These are phyloP conservation scores for Sphaerulina vaccinii DNA, from an alignment of 2,329 filamentous ascomycete genomes.

Conservation along the genomic window DNA sequence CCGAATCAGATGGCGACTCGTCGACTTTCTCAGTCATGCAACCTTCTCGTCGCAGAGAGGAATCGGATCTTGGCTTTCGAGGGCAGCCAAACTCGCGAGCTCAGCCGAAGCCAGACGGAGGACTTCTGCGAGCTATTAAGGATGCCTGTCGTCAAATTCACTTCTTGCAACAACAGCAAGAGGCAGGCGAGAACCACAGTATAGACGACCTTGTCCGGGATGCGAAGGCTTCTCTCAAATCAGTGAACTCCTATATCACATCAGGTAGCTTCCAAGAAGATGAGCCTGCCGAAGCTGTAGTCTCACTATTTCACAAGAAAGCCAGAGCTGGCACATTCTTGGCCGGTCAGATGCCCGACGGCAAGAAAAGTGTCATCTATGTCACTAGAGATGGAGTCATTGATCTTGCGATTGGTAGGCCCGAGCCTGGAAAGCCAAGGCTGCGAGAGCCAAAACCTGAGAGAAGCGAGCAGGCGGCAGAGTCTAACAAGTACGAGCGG, in stretches of 20 bases:
- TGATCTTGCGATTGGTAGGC: constrained; percentile 12
- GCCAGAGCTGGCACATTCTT: constrained; percentile 22
- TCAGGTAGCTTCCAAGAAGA: constrained; percentile 23
- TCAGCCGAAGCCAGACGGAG: constrained; percentile 5
- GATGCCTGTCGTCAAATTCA: constrained; percentile 22
- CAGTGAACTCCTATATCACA: constrained; percentile 17
- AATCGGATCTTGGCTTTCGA: constrained; percentile 1
- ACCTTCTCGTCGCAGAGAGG: background rate
- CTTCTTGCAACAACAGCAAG: constrained; percentile 22
- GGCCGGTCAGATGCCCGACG: constrained; percentile 6
- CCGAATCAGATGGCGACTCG: background rate
- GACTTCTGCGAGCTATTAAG: constrained; percentile 20
- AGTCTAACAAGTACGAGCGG: background rate
- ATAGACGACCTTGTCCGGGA: constrained; percentile 17
- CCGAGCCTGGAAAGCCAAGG: background rate
- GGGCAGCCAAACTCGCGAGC: constrained; percentile 7
- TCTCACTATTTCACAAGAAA: constrained; percentile 20
- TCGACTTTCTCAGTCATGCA: constrained; percentile 1
- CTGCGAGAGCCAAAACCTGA: background rate
- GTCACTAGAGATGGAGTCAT: constrained; percentile 17
- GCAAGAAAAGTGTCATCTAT: constrained; percentile 20
- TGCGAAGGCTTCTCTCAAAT: constrained; percentile 12
- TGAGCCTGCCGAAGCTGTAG: constrained; percentile 20
- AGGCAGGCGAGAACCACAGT: constrained; percentile 18
- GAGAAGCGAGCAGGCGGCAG: background rate